A percentile compares a stretch with the other conserved stretches of the same genome.
Evolutionary conservation across 306 rosid genomes (phyloP).

Genomic region (Cicer bijugum): DNA sequence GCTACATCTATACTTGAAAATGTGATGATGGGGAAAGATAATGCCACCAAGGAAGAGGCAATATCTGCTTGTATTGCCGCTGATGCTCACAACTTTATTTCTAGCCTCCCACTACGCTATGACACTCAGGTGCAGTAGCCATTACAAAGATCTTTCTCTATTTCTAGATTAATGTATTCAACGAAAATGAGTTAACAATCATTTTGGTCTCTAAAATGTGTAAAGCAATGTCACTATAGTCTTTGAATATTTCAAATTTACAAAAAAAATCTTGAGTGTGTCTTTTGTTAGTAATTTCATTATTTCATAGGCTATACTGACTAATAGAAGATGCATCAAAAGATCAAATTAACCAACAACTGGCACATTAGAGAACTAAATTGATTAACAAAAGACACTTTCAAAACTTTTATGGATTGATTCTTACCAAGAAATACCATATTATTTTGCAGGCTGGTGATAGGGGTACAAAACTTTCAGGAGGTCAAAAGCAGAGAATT

Average conservation of each 20-base stretch:
- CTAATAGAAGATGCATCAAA: too few relatives aligned
- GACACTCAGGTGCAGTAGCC: conserved; percentile 68
- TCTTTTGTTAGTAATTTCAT: too few relatives aligned
- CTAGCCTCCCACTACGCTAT: conserved; percentile 75
- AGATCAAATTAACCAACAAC: too few relatives aligned
- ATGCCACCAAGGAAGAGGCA: conserved; percentile 78
- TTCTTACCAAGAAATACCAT: conserved; percentile 12
- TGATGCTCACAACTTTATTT: conserved; percentile 79
- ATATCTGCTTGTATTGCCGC: conserved; percentile 81
- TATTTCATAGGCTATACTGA: too few relatives aligned
- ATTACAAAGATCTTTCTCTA: conserved; percentile 2
- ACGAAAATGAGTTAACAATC: neutral
- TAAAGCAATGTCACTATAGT: too few relatives aligned
- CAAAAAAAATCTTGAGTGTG: too few relatives aligned
- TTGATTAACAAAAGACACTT: too few relatives aligned
- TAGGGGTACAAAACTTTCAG: conserved; percentile 79
- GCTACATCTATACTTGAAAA: conserved; percentile 81
- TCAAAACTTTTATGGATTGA: neutral
- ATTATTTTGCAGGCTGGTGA: conserved; percentile 74
- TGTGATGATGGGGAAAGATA: conserved; percentile 89
- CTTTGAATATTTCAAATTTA: too few relatives aligned
- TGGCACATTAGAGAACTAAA: too few relatives aligned
- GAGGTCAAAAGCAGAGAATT: conserved; percentile 94
- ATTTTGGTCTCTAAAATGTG: too few relatives aligned
- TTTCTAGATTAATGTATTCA: conserved; percentile 10